Base-by-base conservation (phyloP, 1,284 basidiomycete species). In the Moesziomyces sp. region DNA sequence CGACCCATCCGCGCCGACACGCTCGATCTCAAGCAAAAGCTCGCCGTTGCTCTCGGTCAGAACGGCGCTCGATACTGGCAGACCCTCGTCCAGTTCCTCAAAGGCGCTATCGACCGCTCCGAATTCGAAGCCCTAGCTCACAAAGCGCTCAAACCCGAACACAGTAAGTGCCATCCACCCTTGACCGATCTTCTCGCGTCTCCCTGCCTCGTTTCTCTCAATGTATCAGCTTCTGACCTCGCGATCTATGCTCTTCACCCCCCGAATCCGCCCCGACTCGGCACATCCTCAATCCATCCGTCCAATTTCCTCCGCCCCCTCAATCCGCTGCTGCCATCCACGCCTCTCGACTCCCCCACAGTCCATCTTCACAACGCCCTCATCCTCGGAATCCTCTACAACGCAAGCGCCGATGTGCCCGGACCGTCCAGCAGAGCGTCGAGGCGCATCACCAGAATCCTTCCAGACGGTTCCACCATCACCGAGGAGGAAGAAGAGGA, bases 321-420 rank as follows among this genome's bases (percentile, higher is more conserved):
- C 38, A 16, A 18, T 18, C 38, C 16, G 38, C 14, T 6, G 7
- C 38, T 40, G 38, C 38, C 30, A 30, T 45, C 43, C 44, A n/a
- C 8, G 23, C 46, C 14, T 21, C 24, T 40, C 38, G 24, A 33
- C 30, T 53, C 8, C 3, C 5, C 42, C 23, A 38, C 72, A 85
- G 85, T 85, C 18, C 81, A 84, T 28, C 73, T 86, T 24, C 86
- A 86, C 78, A 86, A 86, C 61, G 77, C 83, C 5, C 75, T 86
- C 21, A 76, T 86, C 51, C 74, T 86, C 46, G 84, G 85, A 26
- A 83, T 86, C 64, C 79, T 86, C 28, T 85, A 85, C 81, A 86
- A 86, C 38, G 81, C 82, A 13, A 76, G 68, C 40, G 70, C 79
- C 46, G 80, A 78, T 47, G 73, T 80, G 11, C 76, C 78, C 8